Evolutionary conservation across 805 yeast genomes (phyloP).

Genomic region (Zygosaccharomyces bisporus): DNA sequence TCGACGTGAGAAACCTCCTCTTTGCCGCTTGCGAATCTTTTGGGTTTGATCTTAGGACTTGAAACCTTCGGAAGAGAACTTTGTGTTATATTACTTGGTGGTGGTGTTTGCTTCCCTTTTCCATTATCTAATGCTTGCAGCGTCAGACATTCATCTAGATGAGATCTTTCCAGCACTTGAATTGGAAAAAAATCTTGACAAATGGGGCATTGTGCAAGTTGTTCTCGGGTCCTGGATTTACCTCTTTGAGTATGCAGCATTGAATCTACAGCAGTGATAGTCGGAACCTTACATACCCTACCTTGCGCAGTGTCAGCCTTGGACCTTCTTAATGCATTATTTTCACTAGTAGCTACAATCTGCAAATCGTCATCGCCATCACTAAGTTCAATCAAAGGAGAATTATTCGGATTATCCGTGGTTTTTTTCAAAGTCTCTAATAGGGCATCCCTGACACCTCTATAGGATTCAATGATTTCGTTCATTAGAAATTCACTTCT

Average conservation of each 20-base stretch:
- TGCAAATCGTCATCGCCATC: slow-evolving; percentile 32
- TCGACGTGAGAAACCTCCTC: slow-evolving; percentile 17
- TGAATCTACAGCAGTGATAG: slow-evolving; percentile 15
- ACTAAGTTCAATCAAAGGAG: slow-evolving; percentile 30
- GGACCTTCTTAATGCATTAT: slow-evolving; percentile 17
- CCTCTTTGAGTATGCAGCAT: slow-evolving; percentile 14
- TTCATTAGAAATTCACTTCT: slow-evolving; percentile 67
- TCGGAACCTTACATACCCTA: slow-evolving; percentile 8
- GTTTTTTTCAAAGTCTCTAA: slow-evolving; percentile 29
- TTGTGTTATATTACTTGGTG: background rate
- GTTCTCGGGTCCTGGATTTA: slow-evolving; percentile 12
- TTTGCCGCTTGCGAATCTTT: background rate
- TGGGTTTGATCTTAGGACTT: background rate
- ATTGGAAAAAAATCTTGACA: slow-evolving; percentile 56
- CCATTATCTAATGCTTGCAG: slow-evolving; percentile 17
- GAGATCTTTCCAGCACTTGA: slow-evolving; percentile 51
- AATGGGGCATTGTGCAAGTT: slow-evolving; percentile 60
- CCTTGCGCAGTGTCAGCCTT: slow-evolving; percentile 2
- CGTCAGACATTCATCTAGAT: slow-evolving; percentile 58
- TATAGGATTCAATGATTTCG: slow-evolving; percentile 58
- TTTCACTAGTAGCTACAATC: slow-evolving; percentile 30
- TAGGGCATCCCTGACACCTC: slow-evolving; percentile 40
- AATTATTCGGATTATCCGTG: slow-evolving; percentile 6
- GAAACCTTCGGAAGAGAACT: background rate
- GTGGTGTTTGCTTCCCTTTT: slow-evolving; percentile 3